These are phyloP conservation scores for Fusarium caatingaense DNA, from an alignment of 2,329 filamentous ascomycete genomes.

Conservation along the genomic window DNA sequence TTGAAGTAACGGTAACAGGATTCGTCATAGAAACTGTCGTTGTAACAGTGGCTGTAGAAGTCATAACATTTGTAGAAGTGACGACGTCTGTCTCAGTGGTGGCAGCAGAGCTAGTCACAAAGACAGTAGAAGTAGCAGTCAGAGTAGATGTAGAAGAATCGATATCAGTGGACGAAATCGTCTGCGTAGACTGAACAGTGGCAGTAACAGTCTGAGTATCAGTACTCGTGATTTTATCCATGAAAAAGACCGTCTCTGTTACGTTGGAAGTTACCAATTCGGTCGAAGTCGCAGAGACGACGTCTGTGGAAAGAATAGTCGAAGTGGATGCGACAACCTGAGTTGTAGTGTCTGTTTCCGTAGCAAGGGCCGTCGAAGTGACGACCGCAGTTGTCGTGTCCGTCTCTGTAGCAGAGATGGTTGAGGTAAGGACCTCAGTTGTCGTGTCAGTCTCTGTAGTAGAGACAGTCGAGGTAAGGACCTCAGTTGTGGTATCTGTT, in stretches of 20 bases:
- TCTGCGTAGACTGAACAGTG: constrained; percentile 7
- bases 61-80: neutral
- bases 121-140: neutral
- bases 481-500: neutral
- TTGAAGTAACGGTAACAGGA: neutral
- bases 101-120: neutral
- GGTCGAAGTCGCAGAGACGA: neutral
- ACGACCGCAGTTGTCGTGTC: neutral
- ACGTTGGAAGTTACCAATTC: neutral
- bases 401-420: neutral
- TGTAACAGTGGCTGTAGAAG: neutral
- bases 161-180: neutral
- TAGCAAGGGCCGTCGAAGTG: neutral
- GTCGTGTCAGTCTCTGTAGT: neutral
- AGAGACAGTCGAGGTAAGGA: too few species aligned
- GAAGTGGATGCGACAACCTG: neutral
- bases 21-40: neutral
- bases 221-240: neutral
- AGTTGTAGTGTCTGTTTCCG: neutral
- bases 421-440: neutral
- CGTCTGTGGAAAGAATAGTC: neutral
- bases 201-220: neutral
- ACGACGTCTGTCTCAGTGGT: neutral
- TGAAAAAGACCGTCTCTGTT: neutral
- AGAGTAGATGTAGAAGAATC: neutral